Percentiles rank a stretch among this genome's conserved stretches.
Evolutionary conservation across 352 stramenopile species (phyloP).

Genomic region (Phytopythium vexans): DNA sequence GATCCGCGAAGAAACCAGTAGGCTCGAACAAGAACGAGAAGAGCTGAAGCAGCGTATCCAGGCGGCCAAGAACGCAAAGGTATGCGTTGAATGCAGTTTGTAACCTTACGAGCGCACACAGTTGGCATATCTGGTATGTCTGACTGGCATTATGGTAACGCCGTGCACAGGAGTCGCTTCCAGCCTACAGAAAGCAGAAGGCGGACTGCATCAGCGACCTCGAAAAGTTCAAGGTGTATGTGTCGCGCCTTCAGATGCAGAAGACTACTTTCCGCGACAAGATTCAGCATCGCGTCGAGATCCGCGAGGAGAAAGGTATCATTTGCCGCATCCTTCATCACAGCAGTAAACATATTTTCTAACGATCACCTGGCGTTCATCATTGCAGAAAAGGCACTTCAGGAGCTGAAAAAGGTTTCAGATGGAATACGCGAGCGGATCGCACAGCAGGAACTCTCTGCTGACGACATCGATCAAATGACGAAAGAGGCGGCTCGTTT

Average conservation of each 20-base stretch:
- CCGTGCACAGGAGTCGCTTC: slow-evolving; percentile 54
- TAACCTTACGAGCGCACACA: neutral
- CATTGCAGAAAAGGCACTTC: slow-evolving; percentile 42
- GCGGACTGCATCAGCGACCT: slow-evolving; percentile 86
- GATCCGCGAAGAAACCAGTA: slow-evolving; percentile 44
- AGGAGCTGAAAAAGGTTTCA: slow-evolving; percentile 56
- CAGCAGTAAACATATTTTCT: slow-evolving; percentile 12
- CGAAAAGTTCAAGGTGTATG: slow-evolving; percentile 90
- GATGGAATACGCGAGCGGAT: slow-evolving; percentile 58
- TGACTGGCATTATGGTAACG: neutral
- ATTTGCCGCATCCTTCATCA: no score
- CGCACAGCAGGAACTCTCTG: slow-evolving; percentile 75
- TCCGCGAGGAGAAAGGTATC: slow-evolving; percentile 76
- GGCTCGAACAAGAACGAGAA: slow-evolving; percentile 50
- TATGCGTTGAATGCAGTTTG: slow-evolving; percentile 10
- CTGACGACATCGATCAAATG: slow-evolving; percentile 76
- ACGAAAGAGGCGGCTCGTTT: slow-evolving; percentile 63
- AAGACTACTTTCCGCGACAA: slow-evolving; percentile 80
- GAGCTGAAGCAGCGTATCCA: slow-evolving; percentile 65
- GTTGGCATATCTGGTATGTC: neutral
- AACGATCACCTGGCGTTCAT: neutral
- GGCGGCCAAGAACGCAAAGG: slow-evolving; percentile 67
- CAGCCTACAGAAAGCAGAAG: slow-evolving; percentile 81
- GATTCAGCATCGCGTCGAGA: slow-evolving; percentile 79
- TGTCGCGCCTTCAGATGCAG: slow-evolving; percentile 79